phyloP scores from a whole-genome alignment of 1,284 basidiomycete genomes.

The Ustilago trichophora region DNA sequence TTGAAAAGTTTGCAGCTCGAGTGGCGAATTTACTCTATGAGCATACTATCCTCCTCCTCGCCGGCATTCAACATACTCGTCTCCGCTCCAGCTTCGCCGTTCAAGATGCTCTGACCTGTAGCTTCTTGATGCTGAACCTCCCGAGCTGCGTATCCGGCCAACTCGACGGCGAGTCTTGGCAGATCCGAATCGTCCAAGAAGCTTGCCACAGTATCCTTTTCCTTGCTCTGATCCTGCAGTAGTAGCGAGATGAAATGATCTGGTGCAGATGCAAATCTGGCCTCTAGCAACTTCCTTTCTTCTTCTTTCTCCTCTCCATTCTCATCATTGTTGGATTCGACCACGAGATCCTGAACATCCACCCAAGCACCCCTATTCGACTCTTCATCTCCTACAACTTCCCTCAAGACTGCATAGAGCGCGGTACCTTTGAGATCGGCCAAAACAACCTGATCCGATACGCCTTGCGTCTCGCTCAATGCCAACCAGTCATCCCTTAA shows the following conservation, averaged over 20 bases:
- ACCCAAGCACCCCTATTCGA: constrained; percentile 1
- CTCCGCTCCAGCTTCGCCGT: not conserved
- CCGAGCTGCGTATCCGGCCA: constrained; percentile 20
- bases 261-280: constrained; percentile 1
- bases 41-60: constrained; percentile 17
- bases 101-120: no score
- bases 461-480: constrained; percentile 42
- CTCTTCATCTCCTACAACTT: constrained; percentile 22
- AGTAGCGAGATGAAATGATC: constrained; percentile 15
- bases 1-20: no score
- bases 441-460: constrained; percentile 44
- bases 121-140: no score
- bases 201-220: constrained; percentile 10
- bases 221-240: constrained; percentile 13
- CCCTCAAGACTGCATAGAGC: constrained; percentile 26
- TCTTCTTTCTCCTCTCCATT: not conserved
- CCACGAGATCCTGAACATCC: constrained; percentile 2
- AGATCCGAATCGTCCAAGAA: constrained; percentile 37
- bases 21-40: constrained; percentile 9
- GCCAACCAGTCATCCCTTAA: constrained; percentile 76
- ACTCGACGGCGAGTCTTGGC: constrained; percentile 21
- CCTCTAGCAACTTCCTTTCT: constrained; percentile 7
- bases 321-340: not conserved
- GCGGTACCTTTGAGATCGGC: constrained; percentile 31
- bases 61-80: not conserved